Conservation (phyloP, 2,329 filamentous ascomycete genomes). For the Aureobasidium sp. region DNA sequence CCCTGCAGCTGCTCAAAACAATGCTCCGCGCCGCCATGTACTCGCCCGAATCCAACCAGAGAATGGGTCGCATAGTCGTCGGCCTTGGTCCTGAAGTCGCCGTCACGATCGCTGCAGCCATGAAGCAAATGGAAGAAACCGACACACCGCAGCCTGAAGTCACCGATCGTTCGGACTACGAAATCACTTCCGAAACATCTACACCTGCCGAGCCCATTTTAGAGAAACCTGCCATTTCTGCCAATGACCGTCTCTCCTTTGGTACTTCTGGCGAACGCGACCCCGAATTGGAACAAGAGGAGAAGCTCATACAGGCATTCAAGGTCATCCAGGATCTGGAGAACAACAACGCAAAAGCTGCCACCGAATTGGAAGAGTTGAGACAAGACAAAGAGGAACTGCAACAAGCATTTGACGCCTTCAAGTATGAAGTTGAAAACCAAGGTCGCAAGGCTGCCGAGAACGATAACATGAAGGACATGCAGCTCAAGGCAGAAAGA, state of each 20-base stretch:
- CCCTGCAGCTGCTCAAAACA: slow-evolving; percentile 35
- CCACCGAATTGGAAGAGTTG: slow-evolving; percentile 35
- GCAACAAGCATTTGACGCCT: slow-evolving; percentile 41
- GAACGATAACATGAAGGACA: slow-evolving; percentile 36
- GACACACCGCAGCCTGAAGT: slow-evolving; percentile 19
- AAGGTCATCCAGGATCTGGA: slow-evolving; percentile 38
- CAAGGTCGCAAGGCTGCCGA: slow-evolving; percentile 30
- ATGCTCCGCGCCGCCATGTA: slow-evolving; percentile 42
- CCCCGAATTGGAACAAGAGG: slow-evolving; percentile 41
- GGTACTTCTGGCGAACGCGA: slow-evolving; percentile 28
- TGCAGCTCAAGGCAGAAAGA: slow-evolving; percentile 36
- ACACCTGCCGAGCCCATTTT: slow-evolving; percentile 10
- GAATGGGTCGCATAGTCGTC: slow-evolving; percentile 37
- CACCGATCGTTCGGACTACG: slow-evolving; percentile 24
- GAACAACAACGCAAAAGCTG: slow-evolving; percentile 31
- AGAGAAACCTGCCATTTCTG: not conserved
- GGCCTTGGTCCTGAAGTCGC: slow-evolving; percentile 30
- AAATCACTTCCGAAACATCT: slow-evolving; percentile 13
- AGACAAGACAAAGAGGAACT: slow-evolving; percentile 36
- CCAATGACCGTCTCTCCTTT: not conserved
- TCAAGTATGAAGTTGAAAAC: slow-evolving; percentile 37
- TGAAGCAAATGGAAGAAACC: slow-evolving; percentile 30
- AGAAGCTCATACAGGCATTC: slow-evolving; percentile 41
- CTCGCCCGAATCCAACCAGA: slow-evolving; percentile 39
- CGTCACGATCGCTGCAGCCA: slow-evolving; percentile 32